A percentile compares a stretch with the other conserved stretches of the same genome.
phyloP scores from a whole-genome alignment of 2,329 filamentous ascomycete species.

The Cercospora zeina region DNA sequence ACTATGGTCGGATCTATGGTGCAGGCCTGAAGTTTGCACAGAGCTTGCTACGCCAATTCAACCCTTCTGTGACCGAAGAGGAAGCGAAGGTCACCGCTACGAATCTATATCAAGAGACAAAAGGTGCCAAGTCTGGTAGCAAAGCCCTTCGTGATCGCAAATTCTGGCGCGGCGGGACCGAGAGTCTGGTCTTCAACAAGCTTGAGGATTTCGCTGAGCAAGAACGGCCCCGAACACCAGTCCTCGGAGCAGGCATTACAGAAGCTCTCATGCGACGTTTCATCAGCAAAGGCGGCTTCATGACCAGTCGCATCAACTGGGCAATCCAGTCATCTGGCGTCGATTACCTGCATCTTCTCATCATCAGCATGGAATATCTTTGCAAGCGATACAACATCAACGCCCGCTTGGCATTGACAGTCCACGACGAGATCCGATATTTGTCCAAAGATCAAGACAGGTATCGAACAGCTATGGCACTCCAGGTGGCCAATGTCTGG shows the following conservation, averaged over 20 bases:
- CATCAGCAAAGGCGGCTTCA: slow-evolving; percentile 84
- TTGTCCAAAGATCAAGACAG: slow-evolving; percentile 81
- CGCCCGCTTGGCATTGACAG: slow-evolving; percentile 85
- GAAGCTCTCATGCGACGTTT: slow-evolving; percentile 88
- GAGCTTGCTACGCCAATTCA: slow-evolving; percentile 89
- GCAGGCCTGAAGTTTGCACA: slow-evolving; percentile 91
- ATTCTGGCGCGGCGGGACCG: slow-evolving; percentile 95
- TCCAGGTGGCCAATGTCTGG: slow-evolving; percentile 94
- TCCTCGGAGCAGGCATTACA: slow-evolving; percentile 91
- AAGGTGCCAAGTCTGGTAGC: slow-evolving; percentile 79
- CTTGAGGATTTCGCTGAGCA: slow-evolving; percentile 97
- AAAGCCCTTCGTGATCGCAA: slow-evolving; percentile 69
- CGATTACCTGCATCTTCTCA: slow-evolving; percentile 92
- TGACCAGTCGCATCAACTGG: slow-evolving; percentile 98
- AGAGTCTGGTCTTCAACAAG: slow-evolving; percentile 97
- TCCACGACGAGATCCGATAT: slow-evolving; percentile 97
- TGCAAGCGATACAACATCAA: slow-evolving; percentile 79
- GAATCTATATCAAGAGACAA: slow-evolving; percentile 83
- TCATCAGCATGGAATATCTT: slow-evolving; percentile 93
- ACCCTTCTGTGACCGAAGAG: slow-evolving; percentile 75
- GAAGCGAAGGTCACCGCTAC: slow-evolving; percentile 75
- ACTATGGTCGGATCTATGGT: slow-evolving; percentile 98
- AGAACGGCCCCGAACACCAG: slow-evolving; percentile 83
- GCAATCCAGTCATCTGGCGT: slow-evolving; percentile 97
- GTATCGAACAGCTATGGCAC: slow-evolving; percentile 85